Conservation (phyloP, 306 rosid species). For the Macrotyloma uniflorum region DNA sequence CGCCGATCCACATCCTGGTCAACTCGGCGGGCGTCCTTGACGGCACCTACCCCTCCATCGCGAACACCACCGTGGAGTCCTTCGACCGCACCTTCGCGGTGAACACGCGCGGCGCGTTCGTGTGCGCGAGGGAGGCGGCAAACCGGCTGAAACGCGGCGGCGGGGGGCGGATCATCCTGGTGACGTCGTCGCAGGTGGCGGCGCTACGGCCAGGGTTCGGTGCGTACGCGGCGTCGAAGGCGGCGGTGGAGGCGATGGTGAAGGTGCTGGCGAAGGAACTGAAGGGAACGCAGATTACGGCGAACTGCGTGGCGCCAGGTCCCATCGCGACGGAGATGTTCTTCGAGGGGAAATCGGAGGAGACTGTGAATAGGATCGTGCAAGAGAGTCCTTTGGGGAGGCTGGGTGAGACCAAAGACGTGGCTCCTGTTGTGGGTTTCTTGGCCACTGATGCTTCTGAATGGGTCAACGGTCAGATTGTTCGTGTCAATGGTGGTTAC, state of each 20-base stretch:
- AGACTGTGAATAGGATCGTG: slow-evolving; percentile 19
- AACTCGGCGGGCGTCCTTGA: slow-evolving; percentile 55
- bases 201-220: slow-evolving; percentile 39
- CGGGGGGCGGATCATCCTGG: slow-evolving; percentile 56
- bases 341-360: slow-evolving; percentile 51
- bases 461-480: slow-evolving; percentile 66
- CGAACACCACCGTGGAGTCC: slow-evolving; percentile 41
- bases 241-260: slow-evolving; percentile 64
- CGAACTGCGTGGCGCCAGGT: slow-evolving; percentile 68
- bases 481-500: slow-evolving; percentile 61
- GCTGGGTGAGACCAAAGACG: slow-evolving; percentile 52
- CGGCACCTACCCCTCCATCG: slow-evolving; percentile 40
- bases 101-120: slow-evolving; percentile 57
- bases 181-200: slow-evolving; percentile 51
- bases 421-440: slow-evolving; percentile 55
- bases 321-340: slow-evolving; percentile 56
- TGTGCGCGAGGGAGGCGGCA: slow-evolving; percentile 54
- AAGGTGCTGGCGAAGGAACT: slow-evolving; percentile 65
- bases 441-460: slow-evolving; percentile 49
- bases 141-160: slow-evolving; percentile 60
- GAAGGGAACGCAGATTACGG: slow-evolving; percentile 55
- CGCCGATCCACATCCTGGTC: slow-evolving; percentile 54
- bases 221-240: slow-evolving; percentile 57
- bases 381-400: slow-evolving; percentile 41
- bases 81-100: slow-evolving; percentile 50